phyloP scores from a whole-genome alignment of 495 filamentous ascomycete species.

The Alectoria sarmentosa region DNA sequence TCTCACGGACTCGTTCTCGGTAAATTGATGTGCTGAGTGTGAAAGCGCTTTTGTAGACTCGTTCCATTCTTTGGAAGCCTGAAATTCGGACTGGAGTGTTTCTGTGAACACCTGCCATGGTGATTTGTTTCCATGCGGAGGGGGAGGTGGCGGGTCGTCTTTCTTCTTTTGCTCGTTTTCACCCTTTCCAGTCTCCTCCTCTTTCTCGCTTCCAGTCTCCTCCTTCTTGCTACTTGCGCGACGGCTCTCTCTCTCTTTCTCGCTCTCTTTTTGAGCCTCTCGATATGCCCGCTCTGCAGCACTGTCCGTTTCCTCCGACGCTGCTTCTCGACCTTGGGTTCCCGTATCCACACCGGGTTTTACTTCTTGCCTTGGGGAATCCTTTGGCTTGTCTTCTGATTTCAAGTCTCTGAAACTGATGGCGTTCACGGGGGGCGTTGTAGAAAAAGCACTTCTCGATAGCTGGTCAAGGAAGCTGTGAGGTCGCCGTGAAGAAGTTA shows the following conservation, averaged over 20 bases:
- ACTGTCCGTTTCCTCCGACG: slow-evolving; percentile 25
- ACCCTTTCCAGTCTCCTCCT: slow-evolving; percentile 43
- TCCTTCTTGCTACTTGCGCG: slow-evolving; percentile 28
- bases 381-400: slow-evolving; percentile 25
- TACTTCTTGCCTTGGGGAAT: slow-evolving; percentile 5
- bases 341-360: background rate
- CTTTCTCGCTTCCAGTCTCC: slow-evolving; percentile 40
- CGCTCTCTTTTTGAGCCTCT: slow-evolving; percentile 18
- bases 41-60: slow-evolving; percentile 94
- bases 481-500: background rate
- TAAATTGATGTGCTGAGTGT: slow-evolving; percentile 78
- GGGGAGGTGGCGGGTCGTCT: slow-evolving; percentile 67
- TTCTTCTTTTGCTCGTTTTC: slow-evolving; percentile 59
- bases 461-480: background rate
- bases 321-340: slow-evolving; percentile 34
- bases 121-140: slow-evolving; percentile 94
- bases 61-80: slow-evolving; percentile 98
- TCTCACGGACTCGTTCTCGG: slow-evolving; percentile 88
- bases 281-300: slow-evolving; percentile 23
- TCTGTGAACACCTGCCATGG: slow-evolving; percentile 98
- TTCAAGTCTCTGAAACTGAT: slow-evolving; percentile 30
- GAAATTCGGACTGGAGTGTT: slow-evolving; percentile 85
- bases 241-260: slow-evolving; percentile 8
- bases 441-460: slow-evolving; percentile 33
- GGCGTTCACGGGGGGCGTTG: slow-evolving; percentile 36